Percentiles rank a stretch among this genome's conserved stretches.
Conservation (phyloP, 129 eudicot genomes). For the Gnaphalium uliginosum region DNA sequence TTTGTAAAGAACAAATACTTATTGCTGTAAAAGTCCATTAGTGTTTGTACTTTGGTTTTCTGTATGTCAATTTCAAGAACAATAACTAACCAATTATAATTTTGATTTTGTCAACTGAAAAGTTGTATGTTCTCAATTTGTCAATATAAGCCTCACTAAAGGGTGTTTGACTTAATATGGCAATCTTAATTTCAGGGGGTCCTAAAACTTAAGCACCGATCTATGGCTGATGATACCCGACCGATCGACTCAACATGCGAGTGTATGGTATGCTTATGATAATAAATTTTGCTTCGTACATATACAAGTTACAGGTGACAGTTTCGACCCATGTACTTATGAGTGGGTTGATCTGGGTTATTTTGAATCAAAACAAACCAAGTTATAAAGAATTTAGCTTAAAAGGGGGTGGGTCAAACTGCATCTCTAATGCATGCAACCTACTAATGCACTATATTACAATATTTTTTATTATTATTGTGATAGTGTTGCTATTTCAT, state of each 20-base stretch:
- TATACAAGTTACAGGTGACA: neutral
- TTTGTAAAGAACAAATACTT: neutral
- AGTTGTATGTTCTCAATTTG: constrained; percentile 1
- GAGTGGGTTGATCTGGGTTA: neutral
- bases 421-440: neutral
- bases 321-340: neutral
- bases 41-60: constrained; percentile 12
- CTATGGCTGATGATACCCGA: constrained; percentile 84
- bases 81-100: neutral
- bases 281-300: constrained; percentile 9
- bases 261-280: constrained; percentile 71
- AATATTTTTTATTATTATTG: too few species aligned
- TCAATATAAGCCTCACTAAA: neutral
- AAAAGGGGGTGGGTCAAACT: neutral
- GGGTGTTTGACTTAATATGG: neutral
- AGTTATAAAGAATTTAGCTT: neutral
- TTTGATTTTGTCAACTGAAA: neutral
- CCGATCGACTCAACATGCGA: constrained; percentile 86
- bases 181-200: constrained; percentile 66
- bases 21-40: neutral
- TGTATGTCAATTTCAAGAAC: neutral
- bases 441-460: neutral
- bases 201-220: constrained; percentile 72
- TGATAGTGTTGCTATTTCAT: neutral
- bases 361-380: neutral